Evolutionary conservation across 345 rosid species (phyloP), one percentile per base, ranked within the genome.

Genomic region (Sisymbrium altissimum): DNA sequence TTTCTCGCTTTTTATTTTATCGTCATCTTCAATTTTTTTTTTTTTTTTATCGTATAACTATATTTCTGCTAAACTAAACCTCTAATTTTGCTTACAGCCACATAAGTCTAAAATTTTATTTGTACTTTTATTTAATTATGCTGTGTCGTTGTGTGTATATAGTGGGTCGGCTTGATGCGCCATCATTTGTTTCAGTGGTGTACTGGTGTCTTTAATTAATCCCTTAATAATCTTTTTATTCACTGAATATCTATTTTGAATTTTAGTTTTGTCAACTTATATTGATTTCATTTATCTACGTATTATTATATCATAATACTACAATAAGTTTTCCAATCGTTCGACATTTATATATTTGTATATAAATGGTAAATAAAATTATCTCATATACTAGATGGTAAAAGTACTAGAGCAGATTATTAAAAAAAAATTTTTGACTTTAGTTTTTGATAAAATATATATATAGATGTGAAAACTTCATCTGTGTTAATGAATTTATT

Each of bases 101-200:
- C 48, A 17, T 13, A 33, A 73, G 14, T 44, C 10, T 56, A 56
- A 0, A 10, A 58, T 40, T 36, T 9, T 46, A 12, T 23, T 29
- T 15, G 49, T 38, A 15, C 7, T 13, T 32, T 64, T 32, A 21
- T 29, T 14, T 64, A 54, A 9, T 15, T n/a, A 57, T 48, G 35
- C 38, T 55, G 25, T 36, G 40, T 74, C 38, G 21, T 55, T 36
- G 38, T 55, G 60, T 66, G 15, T 64, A 7, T 44, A 10, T 73
- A 58, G 68, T 75, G 68, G 73, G 68, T 53, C 79, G 73, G 79
- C 32, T 59, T 27, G 23, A 45, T 66, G 72, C 50, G 53, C 17
- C 68, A 74, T 41, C 32, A 60, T 75, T 66, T 27, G 43, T 65
- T 55, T 56, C 64, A 32, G 29, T 73, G 58, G 58, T 73, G 58